phyloP scores from a whole-genome alignment of 1,284 basidiomycete genomes.

The Phylloboletellus chloephorus region DNA sequence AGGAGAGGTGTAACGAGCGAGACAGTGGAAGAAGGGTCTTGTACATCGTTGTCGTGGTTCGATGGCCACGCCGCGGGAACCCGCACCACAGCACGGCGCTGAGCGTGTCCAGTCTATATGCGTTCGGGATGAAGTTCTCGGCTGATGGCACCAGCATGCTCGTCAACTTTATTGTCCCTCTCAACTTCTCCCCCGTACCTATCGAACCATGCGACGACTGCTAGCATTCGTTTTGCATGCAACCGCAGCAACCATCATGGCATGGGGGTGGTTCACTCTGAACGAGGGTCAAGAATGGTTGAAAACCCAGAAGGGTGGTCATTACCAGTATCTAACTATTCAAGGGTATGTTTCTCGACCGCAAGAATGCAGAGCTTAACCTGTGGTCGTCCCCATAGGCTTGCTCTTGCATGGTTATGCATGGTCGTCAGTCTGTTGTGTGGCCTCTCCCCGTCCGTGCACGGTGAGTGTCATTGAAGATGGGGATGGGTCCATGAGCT shows the following conservation, averaged over 20 bases:
- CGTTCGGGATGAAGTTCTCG: too few species aligned
- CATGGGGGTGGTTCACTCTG: slow-evolving; percentile 39
- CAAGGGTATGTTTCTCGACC: slow-evolving; percentile 50
- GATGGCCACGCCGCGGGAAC: too few species aligned
- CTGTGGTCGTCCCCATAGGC: slow-evolving; percentile 7
- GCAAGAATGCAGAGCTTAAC: slow-evolving; percentile 1
- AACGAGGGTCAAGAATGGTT: slow-evolving; percentile 29
- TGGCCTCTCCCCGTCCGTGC: slow-evolving; percentile 23
- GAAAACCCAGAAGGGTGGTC: slow-evolving; percentile 51
- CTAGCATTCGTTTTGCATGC: slow-evolving; percentile 36
- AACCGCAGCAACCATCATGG: slow-evolving; percentile 40
- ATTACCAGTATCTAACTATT: slow-evolving; percentile 70
- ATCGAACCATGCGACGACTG: slow-evolving; percentile 14
- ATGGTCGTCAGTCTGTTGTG: slow-evolving; percentile 25
- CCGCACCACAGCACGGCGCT: too few species aligned
- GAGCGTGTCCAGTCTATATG: too few species aligned
- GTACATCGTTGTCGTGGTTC: slow-evolving; percentile 4
- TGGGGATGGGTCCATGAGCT: background rate
- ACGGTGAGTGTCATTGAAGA: slow-evolving; percentile 11
- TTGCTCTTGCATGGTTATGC: slow-evolving; percentile 26
- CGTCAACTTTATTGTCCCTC: background rate
- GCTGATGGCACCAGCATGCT: too few species aligned
- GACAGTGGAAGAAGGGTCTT: background rate
- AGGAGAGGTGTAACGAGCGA: slow-evolving; percentile 42
- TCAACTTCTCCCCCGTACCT: background rate